Percentiles rank a stretch among this genome's conserved stretches.
Evolutionary conservation across 2,329 filamentous ascomycete species (phyloP).

Genomic region (Pyricularia grisea): DNA sequence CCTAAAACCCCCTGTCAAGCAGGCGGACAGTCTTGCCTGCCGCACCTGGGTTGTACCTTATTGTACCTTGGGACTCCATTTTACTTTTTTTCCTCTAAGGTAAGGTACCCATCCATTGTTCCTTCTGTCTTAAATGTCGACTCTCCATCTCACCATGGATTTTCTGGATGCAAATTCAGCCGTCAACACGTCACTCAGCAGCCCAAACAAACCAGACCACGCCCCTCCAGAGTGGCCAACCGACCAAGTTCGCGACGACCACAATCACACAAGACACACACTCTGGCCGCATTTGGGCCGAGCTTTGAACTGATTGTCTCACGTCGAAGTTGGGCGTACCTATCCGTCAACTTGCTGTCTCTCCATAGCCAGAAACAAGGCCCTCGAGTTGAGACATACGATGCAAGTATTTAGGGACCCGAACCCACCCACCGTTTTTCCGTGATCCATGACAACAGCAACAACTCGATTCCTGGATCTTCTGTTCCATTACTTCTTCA

Average conservation of each 20-base stretch:
- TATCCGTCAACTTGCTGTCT: neutral
- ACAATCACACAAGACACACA: neutral
- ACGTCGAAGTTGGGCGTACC: neutral
- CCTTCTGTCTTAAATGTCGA: neutral
- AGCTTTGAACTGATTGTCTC: neutral
- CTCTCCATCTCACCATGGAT: neutral
- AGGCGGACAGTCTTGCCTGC: neutral
- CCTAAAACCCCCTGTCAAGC: neutral
- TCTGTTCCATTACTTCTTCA: neutral
- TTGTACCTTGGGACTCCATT: neutral
- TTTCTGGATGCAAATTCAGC: neutral
- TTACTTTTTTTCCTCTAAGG: neutral
- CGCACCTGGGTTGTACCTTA: neutral
- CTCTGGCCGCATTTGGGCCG: neutral
- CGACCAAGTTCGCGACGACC: neutral
- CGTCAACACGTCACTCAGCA: neutral
- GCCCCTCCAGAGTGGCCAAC: neutral
- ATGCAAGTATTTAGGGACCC: constrained; percentile 1
- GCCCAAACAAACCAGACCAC: neutral
- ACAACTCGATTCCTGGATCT: neutral
- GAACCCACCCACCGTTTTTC: neutral
- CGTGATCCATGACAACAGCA: neutral
- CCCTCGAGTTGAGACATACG: neutral
- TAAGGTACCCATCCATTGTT: neutral
- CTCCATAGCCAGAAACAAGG: neutral